phyloP scores from a whole-genome alignment of 1,284 basidiomycete genomes.

The Puccinia hordei region DNA sequence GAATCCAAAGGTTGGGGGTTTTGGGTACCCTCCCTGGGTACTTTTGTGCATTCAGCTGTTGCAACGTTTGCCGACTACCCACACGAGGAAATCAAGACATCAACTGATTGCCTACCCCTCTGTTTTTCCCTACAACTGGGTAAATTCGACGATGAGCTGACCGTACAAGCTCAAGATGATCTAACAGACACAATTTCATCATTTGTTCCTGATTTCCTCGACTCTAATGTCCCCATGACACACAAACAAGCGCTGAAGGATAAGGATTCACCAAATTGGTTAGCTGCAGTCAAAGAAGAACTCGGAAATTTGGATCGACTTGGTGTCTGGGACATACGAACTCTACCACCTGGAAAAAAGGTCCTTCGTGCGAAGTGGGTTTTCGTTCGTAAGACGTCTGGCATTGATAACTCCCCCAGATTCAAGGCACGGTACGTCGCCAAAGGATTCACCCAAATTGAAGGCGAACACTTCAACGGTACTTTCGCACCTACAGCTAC shows the following conservation, averaged over 20 bases:
- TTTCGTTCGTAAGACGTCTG: not conserved
- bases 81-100: too few species aligned
- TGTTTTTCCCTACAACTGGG: too few species aligned
- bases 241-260: not conserved
- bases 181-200: too few species aligned
- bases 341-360: not conserved
- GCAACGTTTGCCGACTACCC: too few species aligned
- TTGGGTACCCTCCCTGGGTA: not conserved
- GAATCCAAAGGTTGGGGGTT: not conserved
- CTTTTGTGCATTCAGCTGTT: too few species aligned
- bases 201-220: too few species aligned
- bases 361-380: not conserved
- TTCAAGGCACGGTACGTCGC: slow-evolving; percentile 9
- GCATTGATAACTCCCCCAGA: too few species aligned
- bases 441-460: not conserved
- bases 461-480: not conserved
- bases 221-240: too few species aligned
- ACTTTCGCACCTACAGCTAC: slow-evolving; percentile 1
- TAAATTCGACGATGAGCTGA: not conserved
- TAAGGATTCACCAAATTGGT: not conserved
- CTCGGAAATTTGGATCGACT: not conserved
- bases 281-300: not conserved
- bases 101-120: too few species aligned
- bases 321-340: not conserved
- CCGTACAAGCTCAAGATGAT: not conserved